Base-by-base conservation (phyloP, 352 stramenopile genomes). In the Globisporangium heterothallicum region DNA sequence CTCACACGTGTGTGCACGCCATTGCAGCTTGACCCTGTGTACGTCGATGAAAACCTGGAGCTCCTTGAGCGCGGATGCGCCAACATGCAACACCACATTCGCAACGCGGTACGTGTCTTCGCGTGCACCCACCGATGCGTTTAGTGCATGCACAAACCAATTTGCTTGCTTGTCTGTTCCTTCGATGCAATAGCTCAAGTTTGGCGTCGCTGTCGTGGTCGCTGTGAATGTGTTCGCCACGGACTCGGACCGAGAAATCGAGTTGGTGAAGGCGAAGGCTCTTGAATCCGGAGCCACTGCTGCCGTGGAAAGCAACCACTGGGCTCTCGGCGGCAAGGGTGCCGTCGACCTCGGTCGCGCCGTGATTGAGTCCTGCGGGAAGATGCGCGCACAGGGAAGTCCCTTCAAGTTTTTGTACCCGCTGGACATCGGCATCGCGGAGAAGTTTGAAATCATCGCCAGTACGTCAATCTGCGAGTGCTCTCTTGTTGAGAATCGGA, bases 321-420 rank as follows among this genome's bases (percentile, higher is more conserved):
- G 79, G 68, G 58, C 73, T 14, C 21, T 72, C 25, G 79, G 79
- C 35, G 79, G 79, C 43, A 86, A 86, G 51, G 97, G 97, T 29
- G 96, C 97, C 0, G 83, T 89, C 13, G 82, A 91, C 8, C 80
- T 99, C 21, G 97, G 84, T 0, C 48, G 78, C 9, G 95, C 96
- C n/a, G 96, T 99, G 16, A 69, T 95, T 9, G 70, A 82, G 26
- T 97, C 94, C 8, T 99, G 96, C 61, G 42, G 59, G 3, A 70
- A 78, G 63, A 88, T 86, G 79, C 76, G 76, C 21, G 68, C 83
- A 1, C 71, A 77, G 38, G 70, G 70, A 19, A 88, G 83, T 56
- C 72, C 59, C 13, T 99, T 99, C 72, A 88, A 90, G 58, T 98
- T 97, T 61, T 64, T 99, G 7, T 99, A 99, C 72, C 84, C 94